phyloP scores from a whole-genome alignment of 805 yeast species.

The Zygosaccharomyces siamensis region DNA sequence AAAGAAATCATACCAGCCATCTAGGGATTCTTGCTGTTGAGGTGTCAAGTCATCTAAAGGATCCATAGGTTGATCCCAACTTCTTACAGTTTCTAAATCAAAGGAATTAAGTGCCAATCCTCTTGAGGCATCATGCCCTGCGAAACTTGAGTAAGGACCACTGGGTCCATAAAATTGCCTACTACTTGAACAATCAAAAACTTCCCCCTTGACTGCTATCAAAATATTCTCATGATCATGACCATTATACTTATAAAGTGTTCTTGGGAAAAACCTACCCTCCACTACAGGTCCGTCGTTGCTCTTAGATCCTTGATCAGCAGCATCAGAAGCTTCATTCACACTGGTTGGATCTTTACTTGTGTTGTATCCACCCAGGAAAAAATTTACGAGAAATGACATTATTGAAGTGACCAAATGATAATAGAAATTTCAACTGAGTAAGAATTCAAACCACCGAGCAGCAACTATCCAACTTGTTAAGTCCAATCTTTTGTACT shows the following conservation, averaged over 20 bases:
- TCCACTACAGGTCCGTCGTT: conserved; percentile 38
- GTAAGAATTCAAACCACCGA: background rate
- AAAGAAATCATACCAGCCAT: conserved; percentile 84
- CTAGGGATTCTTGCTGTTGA: conserved; percentile 60
- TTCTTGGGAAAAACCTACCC: conserved; percentile 63
- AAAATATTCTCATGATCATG: conserved; percentile 73
- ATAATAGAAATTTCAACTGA: background rate
- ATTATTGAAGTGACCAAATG: conserved; percentile 10
- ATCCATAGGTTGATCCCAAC: conserved; percentile 76
- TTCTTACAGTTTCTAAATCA: conserved; percentile 59
- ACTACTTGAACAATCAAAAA: conserved; percentile 77
- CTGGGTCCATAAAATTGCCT: conserved; percentile 91
- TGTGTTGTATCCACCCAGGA: conserved; percentile 33
- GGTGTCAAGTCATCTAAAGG: conserved; percentile 53
- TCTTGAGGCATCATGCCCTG: conserved; percentile 92
- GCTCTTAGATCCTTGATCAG: conserved; percentile 9
- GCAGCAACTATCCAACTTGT: background rate
- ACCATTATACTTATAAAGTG: conserved; percentile 75
- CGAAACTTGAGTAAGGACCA: conserved; percentile 91
- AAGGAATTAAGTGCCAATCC: conserved; percentile 88
- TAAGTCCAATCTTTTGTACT: background rate
- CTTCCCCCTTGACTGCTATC: conserved; percentile 79
- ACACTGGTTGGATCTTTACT: conserved; percentile 36
- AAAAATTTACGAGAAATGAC: conserved; percentile 33
- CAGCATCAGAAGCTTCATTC: conserved; percentile 6